Evolutionary conservation across 768 basidiomycete genomes (phyloP), one percentile per base, ranked within the genome.

Genomic region (Stropharia rugosoannulata): DNA sequence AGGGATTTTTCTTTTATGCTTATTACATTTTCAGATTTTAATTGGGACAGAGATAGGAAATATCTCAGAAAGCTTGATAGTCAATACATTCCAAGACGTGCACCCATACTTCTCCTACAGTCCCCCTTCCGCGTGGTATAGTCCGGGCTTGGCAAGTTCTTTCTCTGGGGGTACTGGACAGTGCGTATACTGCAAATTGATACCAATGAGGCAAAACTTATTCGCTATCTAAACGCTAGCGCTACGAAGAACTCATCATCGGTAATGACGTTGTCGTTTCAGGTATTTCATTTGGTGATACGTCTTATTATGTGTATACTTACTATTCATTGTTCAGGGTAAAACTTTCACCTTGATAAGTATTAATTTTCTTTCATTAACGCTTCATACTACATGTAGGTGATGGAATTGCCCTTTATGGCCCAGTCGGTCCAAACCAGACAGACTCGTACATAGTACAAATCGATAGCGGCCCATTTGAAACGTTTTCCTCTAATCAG

Each of bases 111-210:
- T 79, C 44, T 63, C 63, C 18, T 79, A 78, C 55, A 61, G 66
- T 13, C 64, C 68, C 2, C 10, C 64, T 7, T 55, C 60, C 22
- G 55, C 60, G 7, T 81, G 79, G 80, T 59, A 45, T 5, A 67
- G 70, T 4, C 62, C 71, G 10, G 58, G 57, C 40, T 51, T 60
- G 12, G 38, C 75, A 1, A 75, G 75, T 36, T 60, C 71, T 22
- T 81, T 77, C 57, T 68, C 62, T 12, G 77, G 78, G 6, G 70
- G 75, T 43, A 72, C 75, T 18, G 79, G 74, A 48, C 79, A 77
- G 79, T 75, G 56, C 45, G 73, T 68, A 16, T 3, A 15, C 3
- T 39, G 18, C 8, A 25, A 54, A 75, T 46, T 43, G 15, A 9
- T 1, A 22, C 16, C 6, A 18, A n/a, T 18, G 8, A 16, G 16